Evolutionary conservation across 495 filamentous ascomycete species (phyloP).

Genomic region (Immersiella caudata): DNA sequence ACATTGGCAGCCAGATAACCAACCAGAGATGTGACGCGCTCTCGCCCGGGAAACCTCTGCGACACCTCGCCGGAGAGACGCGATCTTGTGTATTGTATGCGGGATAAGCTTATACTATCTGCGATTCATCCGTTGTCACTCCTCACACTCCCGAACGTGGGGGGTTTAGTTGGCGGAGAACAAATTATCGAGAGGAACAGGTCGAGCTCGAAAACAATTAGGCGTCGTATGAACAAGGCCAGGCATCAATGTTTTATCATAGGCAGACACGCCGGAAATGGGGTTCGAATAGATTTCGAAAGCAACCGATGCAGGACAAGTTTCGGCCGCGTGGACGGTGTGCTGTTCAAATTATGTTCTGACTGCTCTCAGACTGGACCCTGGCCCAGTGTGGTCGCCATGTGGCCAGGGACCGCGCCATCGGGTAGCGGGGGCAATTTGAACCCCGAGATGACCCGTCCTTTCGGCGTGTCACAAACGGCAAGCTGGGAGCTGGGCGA

Average conservation of each 20-base stretch:
- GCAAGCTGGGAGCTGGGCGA: not conserved
- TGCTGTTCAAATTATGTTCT: not conserved
- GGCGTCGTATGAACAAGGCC: not conserved
- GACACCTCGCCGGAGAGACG: not conserved
- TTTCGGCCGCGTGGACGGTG: not conserved
- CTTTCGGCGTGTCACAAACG: not conserved
- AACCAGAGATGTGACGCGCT: not conserved
- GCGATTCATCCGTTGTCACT: not conserved
- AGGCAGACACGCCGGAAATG: not conserved
- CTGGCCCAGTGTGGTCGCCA: not conserved
- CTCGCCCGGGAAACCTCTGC: not conserved
- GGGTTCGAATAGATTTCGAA: not conserved
- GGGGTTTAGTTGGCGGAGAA: too few species aligned
- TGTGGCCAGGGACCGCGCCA: not conserved
- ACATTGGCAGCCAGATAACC: not conserved
- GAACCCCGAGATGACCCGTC: constrained; percentile 11
- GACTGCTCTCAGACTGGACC: not conserved
- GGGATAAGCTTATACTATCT: not conserved
- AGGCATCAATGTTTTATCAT: not conserved
- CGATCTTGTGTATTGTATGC: not conserved
- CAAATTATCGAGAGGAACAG: too few species aligned
- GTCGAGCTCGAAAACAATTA: too few species aligned
- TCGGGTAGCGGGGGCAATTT: constrained; percentile 3
- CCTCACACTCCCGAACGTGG: too few species aligned
- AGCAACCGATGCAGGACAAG: not conserved